phyloP scores from a whole-genome alignment of 2,329 filamentous ascomycete genomes.

The Paecilomyces sp. region DNA sequence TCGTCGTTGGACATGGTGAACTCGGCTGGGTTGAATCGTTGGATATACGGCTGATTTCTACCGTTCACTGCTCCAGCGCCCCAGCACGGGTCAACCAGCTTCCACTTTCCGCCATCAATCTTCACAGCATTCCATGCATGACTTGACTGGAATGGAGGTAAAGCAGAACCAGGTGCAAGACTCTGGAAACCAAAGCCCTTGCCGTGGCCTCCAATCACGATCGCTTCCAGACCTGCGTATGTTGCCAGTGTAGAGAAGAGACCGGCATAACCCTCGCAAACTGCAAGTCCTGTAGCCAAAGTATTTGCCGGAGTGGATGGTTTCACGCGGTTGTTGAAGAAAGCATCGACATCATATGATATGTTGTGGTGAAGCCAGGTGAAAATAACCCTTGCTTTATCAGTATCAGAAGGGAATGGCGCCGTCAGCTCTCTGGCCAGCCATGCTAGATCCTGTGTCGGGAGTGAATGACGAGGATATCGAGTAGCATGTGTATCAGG shows the following conservation, averaged over 20 bases:
- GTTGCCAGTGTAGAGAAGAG: constrained; percentile 72
- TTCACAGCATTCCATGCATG: constrained; percentile 94
- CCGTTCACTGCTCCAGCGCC: constrained; percentile 67
- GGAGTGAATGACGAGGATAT: constrained; percentile 66
- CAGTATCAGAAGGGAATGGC: constrained; percentile 73
- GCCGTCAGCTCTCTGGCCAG: constrained; percentile 71
- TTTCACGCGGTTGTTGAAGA: constrained; percentile 65
- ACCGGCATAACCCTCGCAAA: constrained; percentile 86
- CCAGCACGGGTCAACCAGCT: constrained; percentile 88
- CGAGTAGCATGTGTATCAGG: constrained; percentile 72
- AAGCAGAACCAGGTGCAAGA: constrained; percentile 54
- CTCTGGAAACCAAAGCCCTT: constrained; percentile 73
- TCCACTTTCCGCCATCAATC: constrained; percentile 84
- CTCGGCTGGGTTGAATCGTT: constrained; percentile 57
- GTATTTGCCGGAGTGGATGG: constrained; percentile 64
- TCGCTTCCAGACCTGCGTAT: constrained; percentile 69
- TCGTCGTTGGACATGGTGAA: constrained; percentile 65
- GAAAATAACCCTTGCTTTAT: constrained; percentile 89
- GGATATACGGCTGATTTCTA: constrained; percentile 52
- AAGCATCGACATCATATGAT: constrained; percentile 70
- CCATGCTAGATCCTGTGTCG: constrained; percentile 60
- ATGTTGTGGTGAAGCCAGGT: constrained; percentile 96
- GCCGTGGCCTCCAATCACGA: constrained; percentile 70
- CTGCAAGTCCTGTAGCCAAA: constrained; percentile 69
- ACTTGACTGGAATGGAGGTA: constrained; percentile 57